Evolutionary conservation across 106 monocot species (phyloP), one percentile per base, ranked within the genome.

Genomic region (Dendrobium catenatum): DNA sequence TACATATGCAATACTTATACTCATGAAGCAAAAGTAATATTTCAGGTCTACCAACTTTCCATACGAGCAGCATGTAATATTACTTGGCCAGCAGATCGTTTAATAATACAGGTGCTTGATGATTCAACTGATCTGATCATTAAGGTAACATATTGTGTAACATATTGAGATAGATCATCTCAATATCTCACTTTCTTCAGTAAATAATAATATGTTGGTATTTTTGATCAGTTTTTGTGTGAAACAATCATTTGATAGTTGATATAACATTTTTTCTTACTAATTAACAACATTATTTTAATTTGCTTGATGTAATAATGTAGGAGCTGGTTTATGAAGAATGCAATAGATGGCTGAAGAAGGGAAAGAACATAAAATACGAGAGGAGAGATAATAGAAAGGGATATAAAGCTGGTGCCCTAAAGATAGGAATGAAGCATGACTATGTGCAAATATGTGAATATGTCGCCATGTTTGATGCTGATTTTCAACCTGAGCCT

Each of bases 381-480:
- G 87, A 86, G 54, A 79, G 44, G 3, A 72, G 90, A n/a, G 74
- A 78, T 40, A 90, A 90, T 40, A 83, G 90, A 33, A 72, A 80
- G 17, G 90, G 90, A 11, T 90, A 90, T 72, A 90, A 90, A 73
- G 87, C 90, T 22, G 90, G 90, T 19, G 90, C 88, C 0, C 81
- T 90, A 10, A 87, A 82, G 55, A 73, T 82, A 48, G 90, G 87
- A 37, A 85, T 90, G 90, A 73, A 79, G 64, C 64, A 85, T 59
- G n/a, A 27, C 48, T 90, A 90, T 46, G 87, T 84, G 2, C 47
- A 81, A 5, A 27, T 41, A 0, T 90, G 90, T 64, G 90, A 91
- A 24, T 88, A 81, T 55, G 72, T 91, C 15, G 88, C 86, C 33
- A 85, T 91, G 43, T 91, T 91, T 47, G 90, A 90, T 68, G 90